Evolutionary conservation across 768 basidiomycete species (phyloP).

Genomic region (Strobilomyces echinocephalus): DNA sequence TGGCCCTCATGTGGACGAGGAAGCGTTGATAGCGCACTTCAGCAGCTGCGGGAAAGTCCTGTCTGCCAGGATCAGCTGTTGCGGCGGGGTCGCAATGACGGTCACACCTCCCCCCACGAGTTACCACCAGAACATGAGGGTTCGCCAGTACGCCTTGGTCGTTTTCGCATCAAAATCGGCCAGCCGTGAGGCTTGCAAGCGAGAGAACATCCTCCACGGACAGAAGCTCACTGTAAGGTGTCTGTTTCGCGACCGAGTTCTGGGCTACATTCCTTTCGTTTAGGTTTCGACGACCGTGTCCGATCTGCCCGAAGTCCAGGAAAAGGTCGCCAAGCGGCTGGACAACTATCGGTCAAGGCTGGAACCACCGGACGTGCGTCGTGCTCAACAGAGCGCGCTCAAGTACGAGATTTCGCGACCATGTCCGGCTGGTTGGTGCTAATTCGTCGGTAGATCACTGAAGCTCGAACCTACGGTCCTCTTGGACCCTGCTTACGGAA

Average conservation of each 20-base stretch:
- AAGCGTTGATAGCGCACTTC: conserved; percentile 20
- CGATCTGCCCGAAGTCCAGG: conserved; percentile 33
- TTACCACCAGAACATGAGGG: conserved; percentile 34
- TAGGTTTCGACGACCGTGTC: conserved; percentile 26
- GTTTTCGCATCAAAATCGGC: conserved; percentile 37
- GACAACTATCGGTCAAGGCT: conserved; percentile 19
- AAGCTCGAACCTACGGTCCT: conserved; percentile 25
- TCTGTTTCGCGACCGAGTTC: neutral
- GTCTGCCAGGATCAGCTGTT: conserved; percentile 26
- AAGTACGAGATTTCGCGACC: conserved; percentile 10
- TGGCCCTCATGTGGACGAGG: conserved; percentile 28
- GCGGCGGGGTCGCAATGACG: conserved; percentile 30
- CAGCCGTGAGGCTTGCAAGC: conserved; percentile 38
- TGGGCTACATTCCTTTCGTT: neutral
- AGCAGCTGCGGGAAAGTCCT: conserved; percentile 21
- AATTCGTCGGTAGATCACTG: conserved; percentile 20
- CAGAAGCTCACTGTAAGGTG: conserved; percentile 39
- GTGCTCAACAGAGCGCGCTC: conserved; percentile 22
- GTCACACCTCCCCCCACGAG: conserved; percentile 19
- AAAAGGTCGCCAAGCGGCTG: conserved; percentile 27
- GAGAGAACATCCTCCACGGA: conserved; percentile 38
- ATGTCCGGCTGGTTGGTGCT: neutral
- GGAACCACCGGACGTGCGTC: conserved; percentile 14
- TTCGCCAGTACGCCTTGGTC: conserved; percentile 50
- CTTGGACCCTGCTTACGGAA: conserved; percentile 12